These are phyloP conservation scores for Lactarius psammicola DNA, from an alignment of 768 basidiomycete species.

Conservation along the genomic window DNA sequence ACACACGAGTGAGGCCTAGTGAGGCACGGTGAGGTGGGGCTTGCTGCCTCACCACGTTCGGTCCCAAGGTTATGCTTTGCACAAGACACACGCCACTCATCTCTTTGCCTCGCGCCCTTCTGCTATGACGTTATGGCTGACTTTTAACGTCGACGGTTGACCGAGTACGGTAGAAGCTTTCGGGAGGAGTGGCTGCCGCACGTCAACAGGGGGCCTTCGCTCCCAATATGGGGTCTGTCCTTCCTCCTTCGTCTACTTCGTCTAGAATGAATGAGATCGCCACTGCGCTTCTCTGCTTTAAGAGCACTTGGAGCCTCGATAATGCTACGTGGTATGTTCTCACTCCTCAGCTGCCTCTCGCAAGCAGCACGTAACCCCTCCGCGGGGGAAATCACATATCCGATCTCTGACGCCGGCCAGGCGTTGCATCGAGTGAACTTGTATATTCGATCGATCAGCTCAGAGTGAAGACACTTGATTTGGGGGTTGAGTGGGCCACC, in stretches of 20 bases:
- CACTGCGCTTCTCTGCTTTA: conserved; percentile 12
- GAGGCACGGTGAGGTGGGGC: conserved; percentile 13
- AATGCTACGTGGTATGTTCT: neutral
- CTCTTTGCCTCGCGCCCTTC: neutral
- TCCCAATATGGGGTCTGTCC: conserved; percentile 15
- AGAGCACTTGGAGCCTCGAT: conserved; percentile 2
- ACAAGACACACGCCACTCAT: neutral
- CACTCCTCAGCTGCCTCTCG: neutral
- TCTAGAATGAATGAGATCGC: conserved; percentile 4
- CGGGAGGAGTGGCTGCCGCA: neutral
- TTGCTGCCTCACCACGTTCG: conserved; percentile 2
- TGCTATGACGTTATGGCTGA: conserved; percentile 1
- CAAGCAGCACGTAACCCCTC: neutral
- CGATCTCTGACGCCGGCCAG: conserved; percentile 14
- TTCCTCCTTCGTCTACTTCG: conserved; percentile 13
- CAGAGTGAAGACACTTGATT: neutral
- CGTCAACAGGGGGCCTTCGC: conserved; percentile 2
- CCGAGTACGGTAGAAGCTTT: conserved; percentile 16
- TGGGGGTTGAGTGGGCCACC: neutral
- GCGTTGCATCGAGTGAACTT: conserved; percentile 8
- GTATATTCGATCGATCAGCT: conserved; percentile 5
- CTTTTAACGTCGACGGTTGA: conserved; percentile 11
- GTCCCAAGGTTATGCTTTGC: neutral
- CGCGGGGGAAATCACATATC: conserved; percentile 6
- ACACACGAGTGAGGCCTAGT: neutral